phyloP scores from a whole-genome alignment of 2,329 filamentous ascomycete genomes.

The Amesomyces nigricolor region DNA sequence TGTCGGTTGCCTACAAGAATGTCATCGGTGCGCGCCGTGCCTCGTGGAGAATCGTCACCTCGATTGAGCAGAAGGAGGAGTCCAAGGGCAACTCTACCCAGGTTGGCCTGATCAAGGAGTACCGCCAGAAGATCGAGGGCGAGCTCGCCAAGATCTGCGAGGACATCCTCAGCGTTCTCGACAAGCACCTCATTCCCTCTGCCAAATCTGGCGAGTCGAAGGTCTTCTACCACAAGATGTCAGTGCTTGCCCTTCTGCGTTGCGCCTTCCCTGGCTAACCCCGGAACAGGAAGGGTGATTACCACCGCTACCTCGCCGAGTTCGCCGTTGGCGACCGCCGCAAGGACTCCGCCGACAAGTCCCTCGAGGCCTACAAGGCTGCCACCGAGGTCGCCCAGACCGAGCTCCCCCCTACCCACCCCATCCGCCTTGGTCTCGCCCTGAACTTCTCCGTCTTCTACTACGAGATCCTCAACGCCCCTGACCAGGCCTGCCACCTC shows the following conservation, averaged over 20 bases:
- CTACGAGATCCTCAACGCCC: constrained; percentile 99
- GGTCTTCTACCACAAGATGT: constrained; percentile 99
- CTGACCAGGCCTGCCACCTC: constrained; percentile 95
- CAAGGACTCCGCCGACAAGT: constrained; percentile 89
- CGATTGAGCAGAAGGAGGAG: constrained; percentile 99
- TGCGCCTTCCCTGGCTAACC: constrained; percentile 18
- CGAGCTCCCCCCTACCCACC: constrained; percentile 85
- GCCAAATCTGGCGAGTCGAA: constrained; percentile 96
- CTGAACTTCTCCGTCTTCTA: constrained; percentile 99
- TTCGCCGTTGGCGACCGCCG: constrained; percentile 92
- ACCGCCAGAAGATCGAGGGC: constrained; percentile 96
- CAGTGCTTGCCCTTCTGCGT: constrained; percentile 22
- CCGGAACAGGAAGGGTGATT: constrained; percentile 85
- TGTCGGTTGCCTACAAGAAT: constrained; percentile 98
- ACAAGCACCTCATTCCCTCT: constrained; percentile 88
- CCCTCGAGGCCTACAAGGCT: constrained; percentile 93
- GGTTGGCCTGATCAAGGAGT: constrained; percentile 90
- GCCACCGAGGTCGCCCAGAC: constrained; percentile 86
- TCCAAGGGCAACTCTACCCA: constrained; percentile 94
- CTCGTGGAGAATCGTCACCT: constrained; percentile 97
- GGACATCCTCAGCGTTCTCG: constrained; percentile 91
- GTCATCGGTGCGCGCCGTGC: constrained; percentile 94
- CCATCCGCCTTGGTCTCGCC: constrained; percentile 85
- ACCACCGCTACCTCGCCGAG: constrained; percentile 97
- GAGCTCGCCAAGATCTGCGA: constrained; percentile 98